Evolutionary conservation across 805 yeast genomes (phyloP).

Genomic region (Nakazawaea ernobii): DNA sequence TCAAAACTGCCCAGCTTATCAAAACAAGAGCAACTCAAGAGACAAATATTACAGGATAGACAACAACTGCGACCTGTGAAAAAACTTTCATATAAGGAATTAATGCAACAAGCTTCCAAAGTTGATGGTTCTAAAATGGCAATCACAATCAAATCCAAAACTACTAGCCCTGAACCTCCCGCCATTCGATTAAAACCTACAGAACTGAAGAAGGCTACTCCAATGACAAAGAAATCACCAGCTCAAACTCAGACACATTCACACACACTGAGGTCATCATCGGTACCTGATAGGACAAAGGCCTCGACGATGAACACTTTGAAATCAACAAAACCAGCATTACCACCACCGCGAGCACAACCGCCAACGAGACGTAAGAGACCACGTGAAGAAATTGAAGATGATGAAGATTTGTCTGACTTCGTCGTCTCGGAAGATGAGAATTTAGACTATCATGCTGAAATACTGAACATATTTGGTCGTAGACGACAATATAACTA

Average conservation of each 20-base stretch:
- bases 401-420: slow-evolving; percentile 31
- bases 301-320: no score
- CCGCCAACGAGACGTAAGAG: neutral
- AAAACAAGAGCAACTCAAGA: slow-evolving; percentile 10
- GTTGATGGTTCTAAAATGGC: slow-evolving; percentile 47
- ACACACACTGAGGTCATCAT: no score
- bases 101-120: slow-evolving; percentile 62
- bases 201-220: neutral
- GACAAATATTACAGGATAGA: slow-evolving; percentile 3
- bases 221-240: neutral
- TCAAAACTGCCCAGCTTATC: slow-evolving; percentile 9
- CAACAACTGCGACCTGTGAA: slow-evolving; percentile 22
- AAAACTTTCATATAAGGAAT: slow-evolving; percentile 56
- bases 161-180: slow-evolving; percentile 13
- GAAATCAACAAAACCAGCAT: neutral
- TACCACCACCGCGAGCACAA: neutral
- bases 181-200: slow-evolving; percentile 34
- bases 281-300: no score
- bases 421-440: slow-evolving; percentile 54
- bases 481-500: slow-evolving; percentile 41
- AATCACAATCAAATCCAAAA: slow-evolving; percentile 23
- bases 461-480: slow-evolving; percentile 86
- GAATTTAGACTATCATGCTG: slow-evolving; percentile 41
- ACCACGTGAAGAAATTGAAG: slow-evolving; percentile 27
- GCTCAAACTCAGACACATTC: no score